Base-by-base conservation (phyloP, 1,284 basidiomycete species). In the Apiotrichum mycotoxinovorans region DNA sequence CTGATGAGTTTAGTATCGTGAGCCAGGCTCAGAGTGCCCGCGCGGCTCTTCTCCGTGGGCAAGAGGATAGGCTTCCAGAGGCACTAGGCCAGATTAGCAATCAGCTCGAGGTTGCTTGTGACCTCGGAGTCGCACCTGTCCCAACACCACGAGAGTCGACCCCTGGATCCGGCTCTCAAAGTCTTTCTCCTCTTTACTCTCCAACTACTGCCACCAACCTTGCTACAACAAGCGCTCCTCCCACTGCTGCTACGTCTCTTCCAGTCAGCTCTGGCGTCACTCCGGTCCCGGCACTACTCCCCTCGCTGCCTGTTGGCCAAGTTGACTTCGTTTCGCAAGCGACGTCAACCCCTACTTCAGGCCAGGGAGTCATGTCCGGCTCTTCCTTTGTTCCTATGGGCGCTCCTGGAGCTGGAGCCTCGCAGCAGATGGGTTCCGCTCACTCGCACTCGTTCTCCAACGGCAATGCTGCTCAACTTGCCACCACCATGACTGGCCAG, bases 381-480 rank as follows among this genome's bases (percentile, higher is more conserved):
- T 30, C 53, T 2, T 26, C 41, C 18, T 52, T 52, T 34, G 56
- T 63, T 45, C 46, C 25, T 11, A 18, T 48, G 7, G 46, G 12
- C 4, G 14, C 35, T 4, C 4, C 35, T 17, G 15, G n/a, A 7
- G 34, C 18, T 10, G 41, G 49, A 10, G 7, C 51, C 20, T 34
- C 51, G 20, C 54, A 54, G 38, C 51, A 49, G 18, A 33, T 78
- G 18, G 62, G 72, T n/a, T n/a, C n/a, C n/a, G n/a, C n/a, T 2
- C 74, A 77, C 52, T 72, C 74, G 10, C 75, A 78, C 54, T 77
- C 75, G 3, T 78, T 68, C 63, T 74, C 76, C 17, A 76, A 76
- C 49, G 70, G 68, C 37, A n/a, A 9, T 10, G 20, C 40, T 3
- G 20, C 9, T 15, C 71, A 73, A 61, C 25, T 27, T 15, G 17